A percentile compares a stretch with the other conserved stretches of the same genome.
Conservation (phyloP, 129 eudicot species). For the Solidago caesia region DNA sequence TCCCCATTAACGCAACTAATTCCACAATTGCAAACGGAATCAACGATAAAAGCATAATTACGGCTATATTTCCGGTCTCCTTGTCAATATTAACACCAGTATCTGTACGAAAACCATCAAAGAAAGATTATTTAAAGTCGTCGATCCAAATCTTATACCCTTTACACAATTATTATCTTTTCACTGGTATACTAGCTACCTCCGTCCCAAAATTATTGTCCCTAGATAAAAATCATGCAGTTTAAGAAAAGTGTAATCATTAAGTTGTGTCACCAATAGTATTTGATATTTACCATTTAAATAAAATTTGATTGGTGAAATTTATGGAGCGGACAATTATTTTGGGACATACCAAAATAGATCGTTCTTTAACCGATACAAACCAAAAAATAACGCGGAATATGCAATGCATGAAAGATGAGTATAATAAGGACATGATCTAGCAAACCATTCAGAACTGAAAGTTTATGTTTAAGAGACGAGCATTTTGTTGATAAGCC, state of each 20-base stretch:
- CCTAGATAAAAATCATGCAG: too few species aligned
- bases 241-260: too few species aligned
- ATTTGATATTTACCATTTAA: too few species aligned
- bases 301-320: too few species aligned
- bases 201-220: too few species aligned
- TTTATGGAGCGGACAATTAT: too few species aligned
- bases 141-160: background rate
- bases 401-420: too few species aligned
- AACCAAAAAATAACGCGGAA: too few species aligned
- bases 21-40: conserved; percentile 20
- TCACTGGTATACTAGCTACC: too few species aligned
- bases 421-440: background rate
- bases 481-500: background rate
- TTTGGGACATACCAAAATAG: too few species aligned
- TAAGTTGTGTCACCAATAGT: too few species aligned
- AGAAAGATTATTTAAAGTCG: background rate
- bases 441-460: background rate
- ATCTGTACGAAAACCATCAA: conserved; percentile 2
- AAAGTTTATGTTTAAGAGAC: background rate
- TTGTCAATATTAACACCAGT: conserved; percentile 23
- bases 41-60: conserved; percentile 20
- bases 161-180: background rate
- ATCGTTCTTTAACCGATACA: too few species aligned
- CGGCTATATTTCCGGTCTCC: background rate
- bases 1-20: background rate